Base-by-base conservation (phyloP, 2,329 filamentous ascomycete species). In the Beauveria australis region DNA sequence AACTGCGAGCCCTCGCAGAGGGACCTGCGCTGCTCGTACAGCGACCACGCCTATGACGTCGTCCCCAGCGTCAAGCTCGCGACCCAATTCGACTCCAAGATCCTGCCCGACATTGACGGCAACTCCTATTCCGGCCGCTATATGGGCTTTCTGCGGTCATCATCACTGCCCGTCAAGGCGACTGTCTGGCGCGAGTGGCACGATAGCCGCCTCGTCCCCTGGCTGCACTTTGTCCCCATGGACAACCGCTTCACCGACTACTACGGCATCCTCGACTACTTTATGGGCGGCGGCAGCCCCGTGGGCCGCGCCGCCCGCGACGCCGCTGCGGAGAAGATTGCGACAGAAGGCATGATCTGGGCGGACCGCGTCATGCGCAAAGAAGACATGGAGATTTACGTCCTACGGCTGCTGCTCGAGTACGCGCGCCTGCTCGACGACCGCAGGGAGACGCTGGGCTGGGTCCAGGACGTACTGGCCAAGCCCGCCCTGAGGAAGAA, bases 101-200 rank as follows among this genome's bases (percentile, higher is more conserved):
- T 84, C 68, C 77, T 93, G 2, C 84, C 88, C 0, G 90, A 94
- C 69, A 81, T 93, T 60, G 90, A 93, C 71, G 90, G 89, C 33
- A 86, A 89, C 73, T 84, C 81, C 1, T 89, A 88, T 68, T 87
- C 83, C 28, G 87, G 86, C 1, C 81, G 87, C 6, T 90, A 87
- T 67, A 79, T 86, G 5, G 84, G 82, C 0, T 91, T 92, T 70
- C 75, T 93, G 26, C 79, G 82, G 40, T 89, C 84, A 33, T 89
- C 84, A 2, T 86, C 83, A 18, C 72, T 92, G 9, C 88, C 88
- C 0, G 83, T 94, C 74, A 94, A 93, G 74, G 84, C 87, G 6
- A 91, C 89, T 0, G 76, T 93, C 24, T 94, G 87, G 74, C 80
- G 83, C 22, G 90, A 94, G 71, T 94, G 89, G 90, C 89, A 92